Evolutionary conservation across 495 filamentous ascomycete genomes (phyloP), one percentile per base, ranked within the genome.

Genomic region (Neurospora hispaniola): DNA sequence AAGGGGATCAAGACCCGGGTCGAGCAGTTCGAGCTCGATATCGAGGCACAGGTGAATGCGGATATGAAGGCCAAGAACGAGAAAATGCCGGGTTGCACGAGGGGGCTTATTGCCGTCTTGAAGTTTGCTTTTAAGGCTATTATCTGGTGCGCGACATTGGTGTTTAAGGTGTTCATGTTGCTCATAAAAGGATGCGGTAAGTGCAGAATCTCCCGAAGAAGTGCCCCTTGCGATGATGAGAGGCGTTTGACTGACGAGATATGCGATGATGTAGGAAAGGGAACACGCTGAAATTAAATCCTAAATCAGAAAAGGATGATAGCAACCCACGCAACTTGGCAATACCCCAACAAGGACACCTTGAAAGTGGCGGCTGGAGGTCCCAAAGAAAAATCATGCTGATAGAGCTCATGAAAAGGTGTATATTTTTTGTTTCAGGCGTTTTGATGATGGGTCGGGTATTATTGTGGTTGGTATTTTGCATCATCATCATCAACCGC

Each of bases 1-100:
- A 72, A 41, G 18, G 54, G 27, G 9, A 62, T 69, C 54, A 83
- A 83, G 78, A 76, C 74, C 39, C 72, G 79, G 11, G 78, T 87
- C 70, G 86, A 86, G 75, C 83, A 85, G 74, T 89, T 87, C 71
- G 86, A 88, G 76, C 80, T 88, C 10, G 86, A 88, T 71, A 74
- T 88, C 12, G 86, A 88, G 78, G 88, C 85, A 72, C 86, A 88
- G 80, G 78, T 77, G 1, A 62, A 62, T 31, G 83, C 80, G 31
- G 84, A 82, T 71, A 41, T 86, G 9, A 82, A 75, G 71, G 82
- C 80, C 76, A 79, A 79, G 71, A 80, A 78, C 69, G 83, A 85
- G 16, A 81, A 84, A 75, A 27, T 85, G 62, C 84, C 85, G 0
- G 80, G 80, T 5, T 73, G 79, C 44, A 70, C 80, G 71, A 78